Conservation (phyloP, 192 early-diverging fungal genomes). For the Neocallimastix lanati region DNA sequence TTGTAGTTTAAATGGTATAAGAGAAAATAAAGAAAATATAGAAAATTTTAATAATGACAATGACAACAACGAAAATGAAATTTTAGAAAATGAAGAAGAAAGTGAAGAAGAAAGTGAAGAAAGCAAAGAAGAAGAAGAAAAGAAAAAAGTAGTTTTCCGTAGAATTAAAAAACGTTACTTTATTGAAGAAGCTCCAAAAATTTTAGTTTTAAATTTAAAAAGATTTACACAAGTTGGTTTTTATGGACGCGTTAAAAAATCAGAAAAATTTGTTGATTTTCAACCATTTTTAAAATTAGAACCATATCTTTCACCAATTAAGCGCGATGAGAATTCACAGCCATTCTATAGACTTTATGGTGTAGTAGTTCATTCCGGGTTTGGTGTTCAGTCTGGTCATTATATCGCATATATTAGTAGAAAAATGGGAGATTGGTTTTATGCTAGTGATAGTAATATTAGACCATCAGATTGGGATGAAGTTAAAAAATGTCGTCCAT, state of each 20-base stretch:
- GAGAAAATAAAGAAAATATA: background rate
- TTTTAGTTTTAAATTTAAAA: background rate
- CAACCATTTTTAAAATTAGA: background rate
- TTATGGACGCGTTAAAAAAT: background rate
- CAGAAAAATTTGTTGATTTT: background rate
- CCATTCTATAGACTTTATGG: constrained; percentile 17
- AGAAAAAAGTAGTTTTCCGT: background rate
- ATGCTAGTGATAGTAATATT: background rate
- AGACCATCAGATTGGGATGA: background rate
- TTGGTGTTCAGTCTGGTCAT: constrained; percentile 24
- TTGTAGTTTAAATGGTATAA: background rate
- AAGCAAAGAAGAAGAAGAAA: background rate
- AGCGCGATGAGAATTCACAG: constrained; percentile 4
- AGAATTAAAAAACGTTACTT: background rate
- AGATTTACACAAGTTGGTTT: background rate
- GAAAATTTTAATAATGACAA: background rate
- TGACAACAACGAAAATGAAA: background rate
- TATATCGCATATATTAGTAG: constrained; percentile 23
- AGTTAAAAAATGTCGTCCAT: background rate
- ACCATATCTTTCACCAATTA: background rate
- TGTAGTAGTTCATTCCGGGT: constrained; percentile 23
- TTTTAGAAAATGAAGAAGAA: background rate
- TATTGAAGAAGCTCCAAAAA: background rate
- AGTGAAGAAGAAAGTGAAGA: background rate
- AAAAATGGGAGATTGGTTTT: background rate